Conservation (phyloP, 1,284 basidiomycete genomes). For the Thelephora terrestris region DNA sequence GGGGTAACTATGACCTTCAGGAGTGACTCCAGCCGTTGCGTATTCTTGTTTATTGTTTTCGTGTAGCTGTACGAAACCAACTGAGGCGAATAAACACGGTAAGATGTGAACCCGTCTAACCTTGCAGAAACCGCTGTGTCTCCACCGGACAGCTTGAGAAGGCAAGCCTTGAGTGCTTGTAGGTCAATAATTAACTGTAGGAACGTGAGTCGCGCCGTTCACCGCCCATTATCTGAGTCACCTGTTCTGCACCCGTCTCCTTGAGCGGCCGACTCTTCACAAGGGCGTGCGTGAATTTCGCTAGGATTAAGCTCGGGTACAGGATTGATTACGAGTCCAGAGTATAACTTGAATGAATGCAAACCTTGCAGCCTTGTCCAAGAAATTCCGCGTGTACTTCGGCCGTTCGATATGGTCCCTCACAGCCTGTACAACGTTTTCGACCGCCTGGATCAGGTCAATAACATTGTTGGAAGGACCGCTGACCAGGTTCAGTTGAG, state of each 20-base stretch:
- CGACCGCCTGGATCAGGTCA: constrained; percentile 59
- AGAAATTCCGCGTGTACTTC: constrained; percentile 84
- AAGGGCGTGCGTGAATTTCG: constrained; percentile 79
- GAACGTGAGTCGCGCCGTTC: constrained; percentile 1
- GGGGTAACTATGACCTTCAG: constrained; percentile 92
- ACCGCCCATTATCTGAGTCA: constrained; percentile 20
- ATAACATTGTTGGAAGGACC: constrained; percentile 75
- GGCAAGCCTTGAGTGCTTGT: constrained; percentile 75
- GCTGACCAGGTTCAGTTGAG: constrained; percentile 69
- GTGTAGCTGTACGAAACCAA: constrained; percentile 49
- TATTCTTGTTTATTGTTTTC: constrained; percentile 71
- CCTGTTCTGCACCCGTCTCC: constrained; percentile 91
- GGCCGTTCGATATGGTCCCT: constrained; percentile 81
- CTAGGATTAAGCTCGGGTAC: constrained; percentile 58
- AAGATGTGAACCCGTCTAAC: constrained; percentile 25
- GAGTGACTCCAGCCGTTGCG: constrained; percentile 77
- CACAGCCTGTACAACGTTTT: constrained; percentile 55
- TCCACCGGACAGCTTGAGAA: constrained; percentile 70
- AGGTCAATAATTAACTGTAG: constrained; percentile 81
- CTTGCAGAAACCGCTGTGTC: constrained; percentile 47
- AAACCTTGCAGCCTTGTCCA: constrained; percentile 86
- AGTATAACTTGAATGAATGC: constrained; percentile 5
- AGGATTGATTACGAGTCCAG: constrained; percentile 2
- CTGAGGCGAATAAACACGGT: constrained; percentile 3
- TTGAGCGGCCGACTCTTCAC: constrained; percentile 82